These are phyloP conservation scores for Tuber indicum DNA, from an alignment of 495 filamentous ascomycete genomes.

Conservation along the genomic window DNA sequence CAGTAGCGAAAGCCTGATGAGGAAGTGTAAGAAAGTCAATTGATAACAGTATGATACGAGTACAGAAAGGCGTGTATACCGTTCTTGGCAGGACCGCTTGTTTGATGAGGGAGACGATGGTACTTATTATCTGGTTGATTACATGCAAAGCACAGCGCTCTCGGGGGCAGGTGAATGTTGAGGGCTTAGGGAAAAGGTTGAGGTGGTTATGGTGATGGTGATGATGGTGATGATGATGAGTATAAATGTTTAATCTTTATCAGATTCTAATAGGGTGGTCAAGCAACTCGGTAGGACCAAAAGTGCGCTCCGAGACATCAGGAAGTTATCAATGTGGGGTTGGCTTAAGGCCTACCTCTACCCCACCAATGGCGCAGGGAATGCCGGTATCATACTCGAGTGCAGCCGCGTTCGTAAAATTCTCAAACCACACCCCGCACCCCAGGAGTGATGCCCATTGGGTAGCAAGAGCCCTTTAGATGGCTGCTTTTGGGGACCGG, in stretches of 20 bases:
- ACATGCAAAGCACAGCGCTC: background rate
- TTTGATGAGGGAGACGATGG: background rate
- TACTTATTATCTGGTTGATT: background rate
- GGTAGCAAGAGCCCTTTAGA: no score
- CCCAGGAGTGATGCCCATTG: no score
- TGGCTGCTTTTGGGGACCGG: no score
- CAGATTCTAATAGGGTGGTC: background rate
- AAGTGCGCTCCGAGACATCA: background rate
- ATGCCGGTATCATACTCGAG: no score
- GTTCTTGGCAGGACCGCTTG: background rate
- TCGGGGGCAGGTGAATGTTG: background rate
- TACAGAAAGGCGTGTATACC: background rate
- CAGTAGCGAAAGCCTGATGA: background rate
- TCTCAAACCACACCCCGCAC: no score
- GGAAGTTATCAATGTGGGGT: background rate
- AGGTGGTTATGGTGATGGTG: no score
- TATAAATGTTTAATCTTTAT: background rate
- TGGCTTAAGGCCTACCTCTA: background rate
- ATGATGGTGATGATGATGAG: background rate
- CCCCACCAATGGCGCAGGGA: background rate
- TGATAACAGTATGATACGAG: background rate
- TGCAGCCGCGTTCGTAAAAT: no score
- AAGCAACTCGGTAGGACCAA: background rate
- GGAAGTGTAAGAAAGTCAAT: background rate
- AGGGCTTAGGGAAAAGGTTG: background rate